A percentile compares a stretch with the other conserved stretches of the same genome.
phyloP scores from a whole-genome alignment of 2,329 filamentous ascomycete genomes.

The Ciborinia camelliae region DNA sequence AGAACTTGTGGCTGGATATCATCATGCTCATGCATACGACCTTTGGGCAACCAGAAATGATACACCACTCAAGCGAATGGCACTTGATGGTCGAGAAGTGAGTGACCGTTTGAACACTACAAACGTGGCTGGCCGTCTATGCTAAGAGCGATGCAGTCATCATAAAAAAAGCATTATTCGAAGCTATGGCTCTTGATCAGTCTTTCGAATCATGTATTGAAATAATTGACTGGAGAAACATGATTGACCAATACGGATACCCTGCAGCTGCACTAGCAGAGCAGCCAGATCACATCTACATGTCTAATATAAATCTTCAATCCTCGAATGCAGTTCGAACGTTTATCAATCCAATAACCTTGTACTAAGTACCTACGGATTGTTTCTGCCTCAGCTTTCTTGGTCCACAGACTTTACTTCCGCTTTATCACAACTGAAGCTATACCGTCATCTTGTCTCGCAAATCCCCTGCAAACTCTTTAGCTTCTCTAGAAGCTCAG shows the following conservation, averaged over 20 bases:
- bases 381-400: background rate
- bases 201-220: background rate
- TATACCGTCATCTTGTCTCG: background rate
- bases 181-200: background rate
- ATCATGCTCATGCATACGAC: no score
- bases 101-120: no score
- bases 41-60: no score
- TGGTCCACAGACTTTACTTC: background rate
- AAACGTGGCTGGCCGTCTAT: background rate
- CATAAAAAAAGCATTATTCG: background rate
- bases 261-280: background rate
- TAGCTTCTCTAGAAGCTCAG: slow-evolving; percentile 1
- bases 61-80: no score
- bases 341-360: background rate
- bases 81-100: background rate
- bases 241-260: background rate
- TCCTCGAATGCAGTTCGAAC: background rate
- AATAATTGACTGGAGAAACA: background rate
- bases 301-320: background rate
- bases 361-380: no score
- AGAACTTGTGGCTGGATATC: no score
- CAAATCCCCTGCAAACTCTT: background rate
- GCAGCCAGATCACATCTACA: background rate
- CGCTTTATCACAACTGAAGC: no score
- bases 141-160: background rate